These are phyloP conservation scores for Purpureocillium takamizusanense DNA, from an alignment of 2,329 filamentous ascomycete species.

Conservation along the genomic window DNA sequence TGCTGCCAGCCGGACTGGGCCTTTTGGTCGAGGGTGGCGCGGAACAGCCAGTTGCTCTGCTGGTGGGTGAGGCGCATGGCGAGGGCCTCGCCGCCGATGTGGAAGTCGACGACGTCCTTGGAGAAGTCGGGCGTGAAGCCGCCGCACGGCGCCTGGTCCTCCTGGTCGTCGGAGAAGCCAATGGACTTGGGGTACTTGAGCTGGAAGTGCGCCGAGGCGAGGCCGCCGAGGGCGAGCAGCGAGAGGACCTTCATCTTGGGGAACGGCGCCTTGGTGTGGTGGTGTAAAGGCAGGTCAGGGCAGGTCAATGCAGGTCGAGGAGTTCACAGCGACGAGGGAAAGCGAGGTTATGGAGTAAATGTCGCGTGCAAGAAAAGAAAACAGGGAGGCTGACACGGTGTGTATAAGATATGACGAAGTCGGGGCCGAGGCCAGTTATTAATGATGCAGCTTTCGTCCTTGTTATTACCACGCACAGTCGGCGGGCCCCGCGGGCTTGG, in stretches of 20 bases:
- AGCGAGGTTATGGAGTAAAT: too few species aligned
- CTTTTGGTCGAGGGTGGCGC: constrained; percentile 42
- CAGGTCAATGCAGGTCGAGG: too few species aligned
- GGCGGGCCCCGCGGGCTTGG: too few species aligned
- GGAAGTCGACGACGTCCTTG: constrained; percentile 41
- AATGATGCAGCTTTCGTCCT: too few species aligned
- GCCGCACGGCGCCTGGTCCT: constrained; percentile 42
- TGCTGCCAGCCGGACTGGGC: constrained; percentile 43
- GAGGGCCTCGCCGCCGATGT: constrained; percentile 47
- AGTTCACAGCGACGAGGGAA: too few species aligned
- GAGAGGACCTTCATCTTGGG: constrained; percentile 20
- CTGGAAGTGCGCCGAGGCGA: constrained; percentile 44
- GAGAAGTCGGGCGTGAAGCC: constrained; percentile 39
- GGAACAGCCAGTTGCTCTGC: constrained; percentile 47
- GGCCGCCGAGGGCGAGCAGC: constrained; percentile 27
- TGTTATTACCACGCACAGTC: too few species aligned
- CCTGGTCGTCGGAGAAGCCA: constrained; percentile 37
- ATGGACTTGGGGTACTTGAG: constrained; percentile 38
- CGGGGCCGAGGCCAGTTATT: too few species aligned
- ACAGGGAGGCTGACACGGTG: too few species aligned
- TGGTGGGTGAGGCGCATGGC: constrained; percentile 39
- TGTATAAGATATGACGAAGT: too few species aligned
- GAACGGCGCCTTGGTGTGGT: constrained; percentile 1
- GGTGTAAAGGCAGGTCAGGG: too few species aligned
- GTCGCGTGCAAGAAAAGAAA: too few species aligned